Base-by-base conservation (phyloP, 352 stramenopile genomes). In the Pythium volutum region DNA sequence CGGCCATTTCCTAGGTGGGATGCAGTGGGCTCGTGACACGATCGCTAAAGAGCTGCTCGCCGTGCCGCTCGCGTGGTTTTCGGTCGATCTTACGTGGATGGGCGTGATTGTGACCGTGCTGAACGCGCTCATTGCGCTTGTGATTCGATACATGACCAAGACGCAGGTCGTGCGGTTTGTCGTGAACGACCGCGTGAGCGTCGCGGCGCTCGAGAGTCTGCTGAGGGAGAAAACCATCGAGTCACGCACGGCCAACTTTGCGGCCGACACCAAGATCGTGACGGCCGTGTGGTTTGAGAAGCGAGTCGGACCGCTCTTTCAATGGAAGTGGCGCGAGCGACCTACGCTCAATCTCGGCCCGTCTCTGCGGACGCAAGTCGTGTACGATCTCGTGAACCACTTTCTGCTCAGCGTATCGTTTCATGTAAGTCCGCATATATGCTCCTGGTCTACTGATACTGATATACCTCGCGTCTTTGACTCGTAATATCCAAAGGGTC, bases 271-370 rank as follows among this genome's bases (percentile, higher is more conserved):
- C 31, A 88, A 95, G 45, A 84, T 98, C 41, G 79, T 96, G 33
- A 90, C 88, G 43, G 83, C 98, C 27, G 79, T 91, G 15, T 98
- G 96, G 81, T 66, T 83, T 34, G 95, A 99, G 55, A 75, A 71
- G n/a, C 22, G 29, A 22, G 45, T 51, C 43, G 59, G 55, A 50
- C 50, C 52, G 5, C 49, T 62, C 3, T 15, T 62, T 12, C 57
- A 75, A 46, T 87, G 67, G 74, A 53, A 43, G 59, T 61, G 23
- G 69, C 56, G 50, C 51, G 55, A 63, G 71, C 47, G 59, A 68
- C 46, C 51, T 15, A 48, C 29, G 34, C 10, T 67, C 5, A 79
- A 79, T 31, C 69, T 86, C 16, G 71, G 69, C 0, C 64, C 72
- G 29, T 42, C 66, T 3, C 62, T 83, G 22, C 78, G 82, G 25